phyloP scores from a whole-genome alignment of 208 protist genomes.

The Acanthamoeba divionensis region DNA sequence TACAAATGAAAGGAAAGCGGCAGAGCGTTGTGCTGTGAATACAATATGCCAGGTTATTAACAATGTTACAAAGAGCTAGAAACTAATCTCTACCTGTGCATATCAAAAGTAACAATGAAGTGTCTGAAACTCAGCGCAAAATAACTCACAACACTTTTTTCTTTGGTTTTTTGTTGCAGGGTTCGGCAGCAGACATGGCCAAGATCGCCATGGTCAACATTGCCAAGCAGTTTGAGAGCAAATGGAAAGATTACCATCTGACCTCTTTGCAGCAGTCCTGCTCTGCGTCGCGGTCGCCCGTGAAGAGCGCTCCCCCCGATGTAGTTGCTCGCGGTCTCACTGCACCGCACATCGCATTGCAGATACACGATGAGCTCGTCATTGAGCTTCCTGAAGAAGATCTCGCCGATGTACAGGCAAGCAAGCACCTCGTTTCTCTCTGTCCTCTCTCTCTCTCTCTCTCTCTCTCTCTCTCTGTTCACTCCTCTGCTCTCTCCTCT shows the following conservation, averaged over 20 bases:
- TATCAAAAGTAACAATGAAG: too few species aligned
- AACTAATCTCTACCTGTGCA: too few species aligned
- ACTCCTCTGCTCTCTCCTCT: too few species aligned
- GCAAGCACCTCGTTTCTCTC: not conserved
- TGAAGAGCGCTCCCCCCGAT: too few species aligned
- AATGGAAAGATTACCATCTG: not conserved
- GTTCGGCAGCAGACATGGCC: conserved; percentile 15
- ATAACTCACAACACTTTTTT: too few species aligned
- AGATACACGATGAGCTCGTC: conserved; percentile 45
- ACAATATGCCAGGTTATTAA: conserved; percentile 13
- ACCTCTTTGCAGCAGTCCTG: too few species aligned
- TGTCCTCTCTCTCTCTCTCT: not conserved
- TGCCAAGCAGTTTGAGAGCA: not conserved
- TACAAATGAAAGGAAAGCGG: not conserved
- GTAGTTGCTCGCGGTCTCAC: not conserved
- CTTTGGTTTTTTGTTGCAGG: not conserved
- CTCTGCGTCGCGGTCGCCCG: too few species aligned
- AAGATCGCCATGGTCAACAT: conserved; percentile 51
- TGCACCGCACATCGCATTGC: conserved; percentile 10
- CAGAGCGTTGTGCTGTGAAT: conserved; percentile 25
- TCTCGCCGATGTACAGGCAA: not conserved
- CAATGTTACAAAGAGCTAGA: too few species aligned
- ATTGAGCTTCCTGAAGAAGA: not conserved
- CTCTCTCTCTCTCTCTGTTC: not conserved
- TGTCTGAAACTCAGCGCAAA: too few species aligned